Base-by-base conservation (phyloP, 225 moss, liverwort and hornwort species). In the Pseudoscleropodium purum region DNA sequence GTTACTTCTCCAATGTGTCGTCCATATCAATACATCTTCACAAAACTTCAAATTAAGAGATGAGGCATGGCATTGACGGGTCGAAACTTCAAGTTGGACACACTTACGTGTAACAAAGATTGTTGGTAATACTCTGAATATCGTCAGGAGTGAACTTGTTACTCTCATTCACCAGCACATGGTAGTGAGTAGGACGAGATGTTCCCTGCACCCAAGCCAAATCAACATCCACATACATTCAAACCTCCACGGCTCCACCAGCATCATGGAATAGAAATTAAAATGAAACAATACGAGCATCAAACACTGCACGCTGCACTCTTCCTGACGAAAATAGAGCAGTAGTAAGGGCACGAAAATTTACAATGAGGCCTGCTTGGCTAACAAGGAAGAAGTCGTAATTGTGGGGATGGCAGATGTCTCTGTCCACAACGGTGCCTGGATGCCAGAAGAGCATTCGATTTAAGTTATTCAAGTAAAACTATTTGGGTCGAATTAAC, bases 161-260 rank as follows among this genome's bases (percentile, higher is more conserved):
- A 49, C 83, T 98, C 77, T 93, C 94, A 43, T 98, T 96, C 62
- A 95, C 96, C 15, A 98, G 87, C 18, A 98, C 95, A 65, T 98
- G 98, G 87, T 98, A 98, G 75, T 97, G 97, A 9, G 97, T 98
- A 5, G 98, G 98, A 39, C 98, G 93, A 31, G 96, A 93, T 6
- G 97, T 98, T 51, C 98, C 98, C 98, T 96, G 91, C 77, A 90
- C 65, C 20, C 88, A 82, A 45, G 63, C 68, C 49, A 60, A 57
- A 76, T 13, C 56, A 25, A 79, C 16, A 79, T 54, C 54, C 52
- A 34, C 5, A 14, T 77, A 33, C 34, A 78, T 78, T 79, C 79
- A 56, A 45, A 79, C 26, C 79, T n/a, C 56, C 79, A 56, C 6
- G 37, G 6, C 37, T 79, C 25, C 37, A 56, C 56, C 37, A n/a